A percentile compares a stretch with the other conserved stretches of the same genome.
Conservation (phyloP, 176 grass and related monocot species). For the Coix lacrymajobi region DNA sequence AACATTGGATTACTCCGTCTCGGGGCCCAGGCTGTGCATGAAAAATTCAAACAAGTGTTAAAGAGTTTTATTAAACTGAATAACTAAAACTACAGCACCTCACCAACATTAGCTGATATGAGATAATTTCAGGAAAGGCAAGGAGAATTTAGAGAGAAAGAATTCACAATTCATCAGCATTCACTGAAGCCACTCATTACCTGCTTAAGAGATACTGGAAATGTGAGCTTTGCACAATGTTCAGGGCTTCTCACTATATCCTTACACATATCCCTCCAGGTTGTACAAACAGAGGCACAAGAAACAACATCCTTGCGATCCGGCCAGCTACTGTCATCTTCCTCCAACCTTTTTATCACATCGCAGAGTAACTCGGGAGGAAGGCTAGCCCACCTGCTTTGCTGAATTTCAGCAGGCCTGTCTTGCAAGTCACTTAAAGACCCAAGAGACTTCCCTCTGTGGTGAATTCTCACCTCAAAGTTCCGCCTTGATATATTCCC, state of each 20-base stretch:
- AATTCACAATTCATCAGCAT: neutral
- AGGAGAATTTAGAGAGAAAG: neutral
- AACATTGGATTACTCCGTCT: slow-evolving; percentile 80
- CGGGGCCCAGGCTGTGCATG: slow-evolving; percentile 64
- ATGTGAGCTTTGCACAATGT: slow-evolving; percentile 77
- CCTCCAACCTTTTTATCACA: slow-evolving; percentile 65
- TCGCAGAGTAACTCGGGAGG: slow-evolving; percentile 80
- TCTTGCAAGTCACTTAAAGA: slow-evolving; percentile 37
- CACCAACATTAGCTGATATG: neutral
- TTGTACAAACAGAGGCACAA: slow-evolving; percentile 67
- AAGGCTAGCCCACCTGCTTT: slow-evolving; percentile 55
- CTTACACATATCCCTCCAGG: slow-evolving; percentile 80
- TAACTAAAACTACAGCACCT: neutral
- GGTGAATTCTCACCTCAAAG: slow-evolving; percentile 65
- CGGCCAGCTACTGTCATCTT: slow-evolving; percentile 73
- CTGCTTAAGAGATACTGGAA: slow-evolving; percentile 91
- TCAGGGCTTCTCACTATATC: slow-evolving; percentile 86
- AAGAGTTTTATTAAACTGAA: neutral
- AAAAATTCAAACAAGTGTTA: slow-evolving; percentile 18
- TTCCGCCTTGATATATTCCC: slow-evolving; percentile 56
- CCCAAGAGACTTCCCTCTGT: slow-evolving; percentile 44
- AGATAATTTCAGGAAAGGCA: neutral
- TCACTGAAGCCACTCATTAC: slow-evolving; percentile 29
- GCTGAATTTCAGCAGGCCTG: slow-evolving; percentile 16
- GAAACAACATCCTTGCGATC: slow-evolving; percentile 82